phyloP scores from a whole-genome alignment of 2,329 filamentous ascomycete species.

The Fusarium tuaranense region DNA sequence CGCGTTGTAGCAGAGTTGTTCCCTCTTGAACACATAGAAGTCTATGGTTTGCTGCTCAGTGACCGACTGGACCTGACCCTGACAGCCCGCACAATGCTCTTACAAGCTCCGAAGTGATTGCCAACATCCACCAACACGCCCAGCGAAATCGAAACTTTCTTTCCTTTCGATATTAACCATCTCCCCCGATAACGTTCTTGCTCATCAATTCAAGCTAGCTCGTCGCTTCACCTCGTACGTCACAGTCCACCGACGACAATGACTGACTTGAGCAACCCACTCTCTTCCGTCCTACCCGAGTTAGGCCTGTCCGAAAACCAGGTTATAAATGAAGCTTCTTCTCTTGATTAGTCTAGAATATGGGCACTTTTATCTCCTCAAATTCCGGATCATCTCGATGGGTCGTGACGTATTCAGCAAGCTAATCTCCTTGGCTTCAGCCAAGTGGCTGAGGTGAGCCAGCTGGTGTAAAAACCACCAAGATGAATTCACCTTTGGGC shows the following conservation, averaged over 20 bases:
- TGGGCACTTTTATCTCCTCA: not conserved
- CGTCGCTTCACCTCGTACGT: not conserved
- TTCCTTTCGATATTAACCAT: not conserved
- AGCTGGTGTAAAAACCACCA: not conserved
- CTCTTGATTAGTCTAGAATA: not conserved
- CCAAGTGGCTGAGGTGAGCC: slow-evolving; percentile 12
- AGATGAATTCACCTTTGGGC: not conserved
- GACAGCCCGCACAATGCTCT: not conserved
- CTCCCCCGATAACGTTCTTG: not conserved
- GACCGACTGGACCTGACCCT: not conserved
- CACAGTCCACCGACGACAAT: not conserved
- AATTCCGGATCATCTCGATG: not conserved
- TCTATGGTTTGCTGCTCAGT: not conserved
- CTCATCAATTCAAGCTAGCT: not conserved
- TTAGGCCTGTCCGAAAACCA: not conserved
- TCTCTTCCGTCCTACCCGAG: not conserved
- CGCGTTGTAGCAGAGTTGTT: accelerated
- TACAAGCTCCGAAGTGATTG: not conserved
- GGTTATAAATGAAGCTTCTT: not conserved
- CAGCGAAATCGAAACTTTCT: not conserved
- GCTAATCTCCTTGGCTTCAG: not conserved
- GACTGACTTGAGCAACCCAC: slow-evolving; percentile 8
- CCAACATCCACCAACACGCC: not conserved
- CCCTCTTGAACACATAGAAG: not conserved
- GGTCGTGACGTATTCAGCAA: not conserved